Percentiles rank a stretch among this genome's conserved stretches.
Evolutionary conservation across 1,139 yeast species (phyloP).

Genomic region (Arxiozyma slooffiae): DNA sequence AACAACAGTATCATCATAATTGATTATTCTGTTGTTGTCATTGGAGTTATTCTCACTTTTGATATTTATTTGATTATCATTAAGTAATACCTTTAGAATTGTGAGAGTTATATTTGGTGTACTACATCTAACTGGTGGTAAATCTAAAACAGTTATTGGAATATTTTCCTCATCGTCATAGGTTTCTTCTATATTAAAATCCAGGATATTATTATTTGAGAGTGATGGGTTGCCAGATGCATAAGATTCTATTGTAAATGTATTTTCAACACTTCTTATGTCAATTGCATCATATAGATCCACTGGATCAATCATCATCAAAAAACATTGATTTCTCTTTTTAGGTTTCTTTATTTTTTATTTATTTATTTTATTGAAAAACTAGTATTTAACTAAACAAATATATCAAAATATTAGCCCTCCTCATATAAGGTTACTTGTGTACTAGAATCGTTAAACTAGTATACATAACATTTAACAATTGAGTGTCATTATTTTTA

Average conservation of each 20-base stretch:
- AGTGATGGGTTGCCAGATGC: not conserved
- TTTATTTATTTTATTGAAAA: too few relatives aligned
- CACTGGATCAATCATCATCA: conserved; percentile 31
- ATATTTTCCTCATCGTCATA: conserved; percentile 17
- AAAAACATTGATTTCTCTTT: not conserved
- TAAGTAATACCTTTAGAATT: conserved; percentile 43
- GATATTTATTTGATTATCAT: conserved; percentile 49
- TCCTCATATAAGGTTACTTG: too few relatives aligned
- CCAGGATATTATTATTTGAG: not conserved
- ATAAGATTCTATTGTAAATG: not conserved
- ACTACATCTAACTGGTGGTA: conserved; percentile 50
- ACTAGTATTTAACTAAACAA: not conserved
- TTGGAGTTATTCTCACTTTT: conserved; percentile 3
- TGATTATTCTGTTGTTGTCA: not conserved
- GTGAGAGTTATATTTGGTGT: conserved; percentile 39
- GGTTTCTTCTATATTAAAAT: too few relatives aligned
- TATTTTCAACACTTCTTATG: not conserved
- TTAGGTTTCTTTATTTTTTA: not conserved
- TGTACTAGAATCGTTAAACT: not conserved
- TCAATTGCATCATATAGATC: conserved; percentile 27
- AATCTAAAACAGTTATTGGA: conserved; percentile 53
- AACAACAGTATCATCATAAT: not conserved
- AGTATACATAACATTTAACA: too few relatives aligned
- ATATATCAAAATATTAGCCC: not conserved
- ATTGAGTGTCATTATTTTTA: too few relatives aligned